phyloP scores from a whole-genome alignment of 805 yeast genomes.

The Saccharomycopsis synnaedendra region DNA sequence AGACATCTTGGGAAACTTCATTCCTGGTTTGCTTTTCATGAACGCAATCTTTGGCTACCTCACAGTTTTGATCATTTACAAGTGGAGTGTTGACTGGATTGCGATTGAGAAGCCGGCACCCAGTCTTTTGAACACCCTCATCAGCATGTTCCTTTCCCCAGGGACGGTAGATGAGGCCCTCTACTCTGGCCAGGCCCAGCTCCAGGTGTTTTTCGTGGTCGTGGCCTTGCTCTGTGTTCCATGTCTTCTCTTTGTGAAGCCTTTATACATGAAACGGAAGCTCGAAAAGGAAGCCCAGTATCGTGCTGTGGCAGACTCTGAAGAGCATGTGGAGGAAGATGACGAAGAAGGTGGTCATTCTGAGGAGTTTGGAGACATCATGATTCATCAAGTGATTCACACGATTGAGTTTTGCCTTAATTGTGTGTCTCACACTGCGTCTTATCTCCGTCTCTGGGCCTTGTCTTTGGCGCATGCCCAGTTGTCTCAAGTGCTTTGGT shows the following conservation, averaged over 20 bases:
- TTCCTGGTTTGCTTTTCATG: constrained; percentile 68
- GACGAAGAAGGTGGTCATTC: constrained; percentile 35
- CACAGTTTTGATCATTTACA: constrained; percentile 54
- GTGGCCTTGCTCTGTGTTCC: constrained; percentile 63
- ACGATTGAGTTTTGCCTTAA: constrained; percentile 73
- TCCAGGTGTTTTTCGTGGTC: constrained; percentile 46
- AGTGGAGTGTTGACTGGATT: constrained; percentile 67
- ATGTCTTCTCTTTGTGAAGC: constrained; percentile 59
- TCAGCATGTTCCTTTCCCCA: constrained; percentile 66
- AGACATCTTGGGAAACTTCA: constrained; percentile 61
- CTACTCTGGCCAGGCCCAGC: constrained; percentile 51
- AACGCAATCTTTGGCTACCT: constrained; percentile 67
- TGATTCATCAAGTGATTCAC: constrained; percentile 72
- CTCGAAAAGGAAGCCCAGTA: constrained; percentile 19
- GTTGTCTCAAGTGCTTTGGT: constrained; percentile 62
- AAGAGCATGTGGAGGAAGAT: constrained; percentile 44
- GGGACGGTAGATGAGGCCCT: constrained; percentile 56
- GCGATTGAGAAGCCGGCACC: constrained; percentile 55
- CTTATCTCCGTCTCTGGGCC: constrained; percentile 71
- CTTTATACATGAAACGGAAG: constrained; percentile 32
- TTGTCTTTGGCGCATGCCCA: constrained; percentile 74
- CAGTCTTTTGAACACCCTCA: constrained; percentile 61
- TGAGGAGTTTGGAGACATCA: constrained; percentile 51
- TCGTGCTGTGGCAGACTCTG: constrained; percentile 34
- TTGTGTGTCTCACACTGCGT: constrained; percentile 73